Percentiles rank a stretch among this genome's conserved stretches.
Evolutionary conservation across 2,329 filamentous ascomycete species (phyloP).

Genomic region (Claviceps arundinis): DNA sequence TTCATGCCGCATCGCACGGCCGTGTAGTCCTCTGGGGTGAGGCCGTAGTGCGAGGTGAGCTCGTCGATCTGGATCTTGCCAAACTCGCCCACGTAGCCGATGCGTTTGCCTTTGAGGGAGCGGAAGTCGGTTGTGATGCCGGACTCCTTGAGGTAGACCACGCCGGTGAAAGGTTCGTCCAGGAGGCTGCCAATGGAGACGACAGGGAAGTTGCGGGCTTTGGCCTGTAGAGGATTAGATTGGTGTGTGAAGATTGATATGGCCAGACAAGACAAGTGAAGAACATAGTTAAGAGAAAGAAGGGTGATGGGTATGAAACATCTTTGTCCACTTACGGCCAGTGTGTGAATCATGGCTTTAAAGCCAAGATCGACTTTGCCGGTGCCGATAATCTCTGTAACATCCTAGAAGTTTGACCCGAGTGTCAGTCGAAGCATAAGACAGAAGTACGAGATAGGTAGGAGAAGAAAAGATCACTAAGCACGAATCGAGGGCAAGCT

Average conservation of each 20-base stretch:
- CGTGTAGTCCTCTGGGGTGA: slow-evolving; percentile 59
- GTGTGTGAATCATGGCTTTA: slow-evolving; percentile 75
- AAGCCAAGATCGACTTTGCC: slow-evolving; percentile 67
- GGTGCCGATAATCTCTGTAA: slow-evolving; percentile 68
- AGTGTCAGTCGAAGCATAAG: not conserved
- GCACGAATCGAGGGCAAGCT: too few species aligned
- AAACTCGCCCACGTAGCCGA: slow-evolving; percentile 70
- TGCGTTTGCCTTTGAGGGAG: slow-evolving; percentile 61
- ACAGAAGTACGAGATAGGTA: too few species aligned
- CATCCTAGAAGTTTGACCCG: slow-evolving; percentile 36
- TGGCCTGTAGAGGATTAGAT: slow-evolving; percentile 35
- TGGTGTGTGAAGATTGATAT: not conserved
- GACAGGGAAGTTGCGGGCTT: slow-evolving; percentile 62
- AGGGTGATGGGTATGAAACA: not conserved
- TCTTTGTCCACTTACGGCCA: slow-evolving; percentile 38
- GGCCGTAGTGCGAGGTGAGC: slow-evolving; percentile 64
- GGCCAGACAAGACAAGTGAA: too few species aligned
- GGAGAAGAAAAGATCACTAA: not conserved
- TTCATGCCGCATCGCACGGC: slow-evolving; percentile 73
- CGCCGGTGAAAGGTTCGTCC: slow-evolving; percentile 68
- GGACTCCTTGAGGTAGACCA: slow-evolving; percentile 61
- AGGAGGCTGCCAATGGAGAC: slow-evolving; percentile 61
- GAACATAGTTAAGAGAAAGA: not conserved
- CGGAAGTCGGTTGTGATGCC: slow-evolving; percentile 65
- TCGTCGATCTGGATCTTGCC: slow-evolving; percentile 79